Percentiles rank a stretch among this genome's conserved stretches.
phyloP scores from a whole-genome alignment of 1,139 yeast species.

The Petasospora fabianii region DNA sequence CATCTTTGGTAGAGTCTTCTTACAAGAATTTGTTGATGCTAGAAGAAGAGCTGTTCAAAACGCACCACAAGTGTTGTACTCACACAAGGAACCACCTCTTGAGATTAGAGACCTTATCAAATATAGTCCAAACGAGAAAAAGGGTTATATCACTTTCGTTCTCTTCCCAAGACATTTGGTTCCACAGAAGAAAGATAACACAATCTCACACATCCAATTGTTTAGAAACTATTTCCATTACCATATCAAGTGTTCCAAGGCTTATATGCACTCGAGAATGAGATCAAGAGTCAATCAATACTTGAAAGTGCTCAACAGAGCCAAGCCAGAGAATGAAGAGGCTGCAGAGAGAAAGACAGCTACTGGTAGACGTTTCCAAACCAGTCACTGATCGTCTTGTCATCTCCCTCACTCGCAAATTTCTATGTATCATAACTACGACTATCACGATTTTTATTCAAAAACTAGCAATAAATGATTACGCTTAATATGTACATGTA shows the following conservation, averaged over 20 bases:
- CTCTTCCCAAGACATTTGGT: constrained; percentile 58
- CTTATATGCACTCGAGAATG: constrained; percentile 98
- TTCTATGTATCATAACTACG: no score
- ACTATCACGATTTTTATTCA: no score
- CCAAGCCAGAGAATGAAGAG: constrained; percentile 88
- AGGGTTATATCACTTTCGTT: constrained; percentile 75
- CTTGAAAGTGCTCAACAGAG: constrained; percentile 92
- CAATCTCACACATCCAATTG: constrained; percentile 84
- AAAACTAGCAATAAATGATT: no score
- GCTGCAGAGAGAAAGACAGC: constrained; percentile 77
- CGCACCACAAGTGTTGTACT: constrained; percentile 95
- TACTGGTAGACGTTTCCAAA: constrained; percentile 66
- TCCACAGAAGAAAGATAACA: constrained; percentile 72
- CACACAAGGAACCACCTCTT: constrained; percentile 88
- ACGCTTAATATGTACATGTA: not conserved
- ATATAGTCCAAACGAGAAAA: constrained; percentile 46
- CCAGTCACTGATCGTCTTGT: no score
- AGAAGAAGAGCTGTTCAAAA: constrained; percentile 94
- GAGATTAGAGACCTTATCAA: constrained; percentile 56
- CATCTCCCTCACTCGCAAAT: no score
- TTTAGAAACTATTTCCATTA: constrained; percentile 97
- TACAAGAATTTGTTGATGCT: constrained; percentile 97
- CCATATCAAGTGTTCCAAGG: constrained; percentile 97
- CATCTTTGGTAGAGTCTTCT: constrained; percentile 88
- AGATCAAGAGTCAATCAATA: constrained; percentile 91